Percentiles rank a stretch among this genome's conserved stretches.
These are phyloP conservation scores for Artemisia annua DNA, from an alignment of 129 eudicot species.

Conservation along the genomic window DNA sequence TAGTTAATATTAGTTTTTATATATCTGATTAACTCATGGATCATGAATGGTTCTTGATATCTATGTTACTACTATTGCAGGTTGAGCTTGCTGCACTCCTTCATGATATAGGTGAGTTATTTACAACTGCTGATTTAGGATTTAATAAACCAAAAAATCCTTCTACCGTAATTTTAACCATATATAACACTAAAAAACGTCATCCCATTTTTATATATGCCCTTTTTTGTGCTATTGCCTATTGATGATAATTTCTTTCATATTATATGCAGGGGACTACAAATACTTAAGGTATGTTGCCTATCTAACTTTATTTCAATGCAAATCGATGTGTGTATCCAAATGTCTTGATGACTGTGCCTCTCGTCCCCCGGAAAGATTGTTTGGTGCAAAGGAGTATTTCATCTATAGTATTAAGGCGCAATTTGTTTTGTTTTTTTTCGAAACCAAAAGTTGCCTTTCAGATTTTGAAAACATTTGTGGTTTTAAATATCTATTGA, in stretches of 20 bases:
- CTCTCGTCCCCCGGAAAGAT: slow-evolving; percentile 14
- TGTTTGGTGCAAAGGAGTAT: slow-evolving; percentile 2
- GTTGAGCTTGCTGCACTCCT: slow-evolving; percentile 97
- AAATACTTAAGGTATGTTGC: slow-evolving; percentile 70
- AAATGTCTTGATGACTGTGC: not conserved
- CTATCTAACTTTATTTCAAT: not conserved
- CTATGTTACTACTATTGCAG: slow-evolving; percentile 37
- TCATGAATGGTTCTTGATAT: slow-evolving; percentile 39
- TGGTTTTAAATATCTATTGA: no score
- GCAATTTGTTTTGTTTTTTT: no score
- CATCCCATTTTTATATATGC: not conserved
- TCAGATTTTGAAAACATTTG: no score
- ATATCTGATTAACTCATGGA: no score
- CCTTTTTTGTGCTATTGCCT: slow-evolving; percentile 44
- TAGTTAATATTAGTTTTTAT: no score
- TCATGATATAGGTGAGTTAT: slow-evolving; percentile 78
- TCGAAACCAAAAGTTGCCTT: no score
- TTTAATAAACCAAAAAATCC: no score
- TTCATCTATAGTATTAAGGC: not conserved
- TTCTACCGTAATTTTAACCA: not conserved
- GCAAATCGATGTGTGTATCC: slow-evolving; percentile 6
- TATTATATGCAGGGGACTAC: slow-evolving; percentile 76
- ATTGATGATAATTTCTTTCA: slow-evolving; percentile 30
- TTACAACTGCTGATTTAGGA: no score
- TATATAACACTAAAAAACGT: not conserved